Conservation (phyloP, 371 early-diverging fungal species). For the Cokeromyces recurvatus region DNA sequence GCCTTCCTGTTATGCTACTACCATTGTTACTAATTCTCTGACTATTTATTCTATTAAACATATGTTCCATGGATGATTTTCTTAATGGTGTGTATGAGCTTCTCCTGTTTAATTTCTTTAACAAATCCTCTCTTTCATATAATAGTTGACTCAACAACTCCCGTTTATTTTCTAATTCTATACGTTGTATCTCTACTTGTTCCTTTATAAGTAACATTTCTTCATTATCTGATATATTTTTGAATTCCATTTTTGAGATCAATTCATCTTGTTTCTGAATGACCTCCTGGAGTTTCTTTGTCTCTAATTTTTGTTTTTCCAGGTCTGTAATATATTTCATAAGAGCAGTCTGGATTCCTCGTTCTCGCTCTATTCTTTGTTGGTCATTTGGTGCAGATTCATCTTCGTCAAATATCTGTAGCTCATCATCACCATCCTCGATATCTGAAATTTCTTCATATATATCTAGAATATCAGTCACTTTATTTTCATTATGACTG, state of each 20-base stretch:
- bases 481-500: background rate
- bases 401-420: conserved; percentile 6
- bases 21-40: too few relatives aligned
- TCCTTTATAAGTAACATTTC: conserved; percentile 15
- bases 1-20: too few relatives aligned
- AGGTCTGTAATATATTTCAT: conserved; percentile 29
- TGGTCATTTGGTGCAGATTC: background rate
- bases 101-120: conserved; percentile 11
- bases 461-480: conserved; percentile 24
- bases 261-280: conserved; percentile 40
- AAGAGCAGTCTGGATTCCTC: conserved; percentile 30
- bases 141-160: conserved; percentile 28
- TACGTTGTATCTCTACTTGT: conserved; percentile 32
- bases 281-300: conserved; percentile 18
- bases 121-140: conserved; percentile 31
- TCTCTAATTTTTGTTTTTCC: conserved; percentile 27
- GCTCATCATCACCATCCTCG: background rate
- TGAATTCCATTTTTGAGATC: conserved; percentile 30
- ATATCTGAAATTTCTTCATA: conserved; percentile 27
- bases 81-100: too few relatives aligned
- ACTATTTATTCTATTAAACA: conserved; percentile 17
- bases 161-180: conserved; percentile 36
- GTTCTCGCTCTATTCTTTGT: conserved; percentile 19
- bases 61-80: conserved; percentile 33
- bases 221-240: background rate